Evolutionary conservation across 441 rosid genomes (phyloP).

Genomic region (Mallotus repandus): DNA sequence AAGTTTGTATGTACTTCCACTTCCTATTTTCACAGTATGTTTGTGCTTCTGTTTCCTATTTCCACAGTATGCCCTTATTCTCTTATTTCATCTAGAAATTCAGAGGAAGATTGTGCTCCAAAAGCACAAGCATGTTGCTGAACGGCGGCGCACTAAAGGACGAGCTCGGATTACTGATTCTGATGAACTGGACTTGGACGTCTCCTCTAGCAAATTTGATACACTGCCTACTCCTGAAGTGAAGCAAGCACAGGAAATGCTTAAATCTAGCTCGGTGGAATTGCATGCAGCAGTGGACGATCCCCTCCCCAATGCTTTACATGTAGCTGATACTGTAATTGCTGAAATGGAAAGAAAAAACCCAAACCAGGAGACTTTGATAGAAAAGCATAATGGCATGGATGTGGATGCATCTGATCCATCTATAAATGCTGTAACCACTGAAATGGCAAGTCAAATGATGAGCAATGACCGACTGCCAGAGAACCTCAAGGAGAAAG

Average conservation of each 20-base stretch:
- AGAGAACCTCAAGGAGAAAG: constrained; percentile 10
- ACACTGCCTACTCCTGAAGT: constrained; percentile 30
- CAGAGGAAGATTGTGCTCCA: constrained; percentile 11
- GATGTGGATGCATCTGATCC: constrained; percentile 13
- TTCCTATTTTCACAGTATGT: no score
- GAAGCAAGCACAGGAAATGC: constrained; percentile 32
- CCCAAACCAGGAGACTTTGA: constrained; percentile 11
- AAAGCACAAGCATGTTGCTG: constrained; percentile 5
- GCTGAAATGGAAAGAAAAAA: constrained; percentile 6
- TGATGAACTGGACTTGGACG: constrained; percentile 22
- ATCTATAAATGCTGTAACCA: neutral
- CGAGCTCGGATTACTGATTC: constrained; percentile 24
- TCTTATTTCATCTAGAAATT: constrained; percentile 27
- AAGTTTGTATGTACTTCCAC: no score
- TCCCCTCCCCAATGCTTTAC: constrained; percentile 46
- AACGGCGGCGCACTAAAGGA: constrained; percentile 18
- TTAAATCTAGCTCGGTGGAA: constrained; percentile 36
- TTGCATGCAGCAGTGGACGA: constrained; percentile 37
- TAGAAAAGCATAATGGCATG: neutral
- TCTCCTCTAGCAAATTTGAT: constrained; percentile 10
- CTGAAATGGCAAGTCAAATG: constrained; percentile 7
- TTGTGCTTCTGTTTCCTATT: no score
- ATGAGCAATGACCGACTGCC: constrained; percentile 10
- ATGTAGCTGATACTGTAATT: constrained; percentile 28
- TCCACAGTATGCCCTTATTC: neutral